Evolutionary conservation across 2,329 filamentous ascomycete species (phyloP), one percentile per base, ranked within the genome.

Genomic region (Chaetomiaceae sp.): DNA sequence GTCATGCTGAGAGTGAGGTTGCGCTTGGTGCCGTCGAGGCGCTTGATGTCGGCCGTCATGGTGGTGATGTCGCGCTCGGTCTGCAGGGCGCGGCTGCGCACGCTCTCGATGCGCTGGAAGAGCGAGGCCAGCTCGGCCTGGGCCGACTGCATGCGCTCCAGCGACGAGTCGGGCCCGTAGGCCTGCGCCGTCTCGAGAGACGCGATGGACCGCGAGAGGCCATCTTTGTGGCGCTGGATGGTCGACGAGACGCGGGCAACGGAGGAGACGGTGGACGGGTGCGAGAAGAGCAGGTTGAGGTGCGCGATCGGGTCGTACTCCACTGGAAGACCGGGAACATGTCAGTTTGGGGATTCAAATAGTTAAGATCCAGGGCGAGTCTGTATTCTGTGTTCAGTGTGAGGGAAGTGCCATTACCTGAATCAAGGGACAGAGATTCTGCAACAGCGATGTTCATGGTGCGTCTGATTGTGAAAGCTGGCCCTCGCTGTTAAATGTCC

Each of bases 21-120:
- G 70, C 87, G 87, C 77, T 99, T 99, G 34, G 94, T 96, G 70
- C 88, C 89, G 72, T 99, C 94, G 60, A 99, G 80, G 61, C 92
- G 85, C 75, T 99, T 99, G 70, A 99, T 99, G 67, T 99, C 94
- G 54, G 94, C 91, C 57, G 94, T 99, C 94, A 99, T 99, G 62
- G 91, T 91, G 43, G 92, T 96, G 67, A 99, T 99, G 61, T 91
- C 88, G 69, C 91, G 87, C 72, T 99, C 94, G 19, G 94, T 97
- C 76, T 91, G 85, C 63, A 95, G 82, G 34, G 94, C 94, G 48
- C 92, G 84, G 64, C 87, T 86, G 51, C 91, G 88, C 51, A 99
- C 92, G 60, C 85, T 88, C 70, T 97, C 92, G 69, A 99, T 96
- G 74, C 95, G 95, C 65, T 85, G 84, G 77, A 99, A 96, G 36